These are phyloP conservation scores for Lithocarpus polystachyus DNA, from an alignment of 306 rosid species.

Conservation along the genomic window DNA sequence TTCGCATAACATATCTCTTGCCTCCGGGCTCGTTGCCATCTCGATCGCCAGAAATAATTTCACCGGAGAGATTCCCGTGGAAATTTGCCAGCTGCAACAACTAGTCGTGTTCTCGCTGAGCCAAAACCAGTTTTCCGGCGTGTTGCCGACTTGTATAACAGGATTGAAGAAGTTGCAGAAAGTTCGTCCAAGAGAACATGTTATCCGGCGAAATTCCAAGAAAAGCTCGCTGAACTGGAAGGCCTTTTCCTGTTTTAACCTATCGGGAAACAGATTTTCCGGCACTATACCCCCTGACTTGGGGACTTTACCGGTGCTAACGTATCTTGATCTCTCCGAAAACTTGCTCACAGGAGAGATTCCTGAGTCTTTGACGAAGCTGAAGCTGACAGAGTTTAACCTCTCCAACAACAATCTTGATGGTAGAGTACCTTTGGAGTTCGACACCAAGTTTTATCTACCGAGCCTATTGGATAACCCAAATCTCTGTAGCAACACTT, in stretches of 20 bases:
- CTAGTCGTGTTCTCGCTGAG: conserved; percentile 43
- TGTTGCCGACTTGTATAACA: conserved; percentile 56
- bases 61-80: conserved; percentile 46
- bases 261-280: conserved; percentile 47
- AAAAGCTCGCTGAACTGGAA: conserved; percentile 35
- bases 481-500: conserved; percentile 49
- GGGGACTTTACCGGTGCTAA: conserved; percentile 49
- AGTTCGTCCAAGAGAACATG: conserved; percentile 61
- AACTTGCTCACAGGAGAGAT: conserved; percentile 63
- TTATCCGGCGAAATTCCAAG: conserved; percentile 57
- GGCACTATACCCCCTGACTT: conserved; percentile 65
- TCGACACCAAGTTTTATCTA: conserved; percentile 31
- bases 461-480: conserved; percentile 57
- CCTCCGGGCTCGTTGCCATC: conserved; percentile 25
- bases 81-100: conserved; percentile 41
- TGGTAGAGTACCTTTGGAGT: conserved; percentile 63
- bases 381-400: conserved; percentile 56
- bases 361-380: conserved; percentile 55
- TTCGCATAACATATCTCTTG: conserved; percentile 35
- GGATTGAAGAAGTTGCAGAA: conserved; percentile 51
- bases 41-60: conserved; percentile 42
- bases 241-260: conserved; percentile 54
- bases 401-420: conserved; percentile 53
- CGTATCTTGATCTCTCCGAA: conserved; percentile 62
- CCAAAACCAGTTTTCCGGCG: conserved; percentile 52